Base-by-base conservation (phyloP, 2,329 filamentous ascomycete genomes). In the Aspergillus jensenii region DNA sequence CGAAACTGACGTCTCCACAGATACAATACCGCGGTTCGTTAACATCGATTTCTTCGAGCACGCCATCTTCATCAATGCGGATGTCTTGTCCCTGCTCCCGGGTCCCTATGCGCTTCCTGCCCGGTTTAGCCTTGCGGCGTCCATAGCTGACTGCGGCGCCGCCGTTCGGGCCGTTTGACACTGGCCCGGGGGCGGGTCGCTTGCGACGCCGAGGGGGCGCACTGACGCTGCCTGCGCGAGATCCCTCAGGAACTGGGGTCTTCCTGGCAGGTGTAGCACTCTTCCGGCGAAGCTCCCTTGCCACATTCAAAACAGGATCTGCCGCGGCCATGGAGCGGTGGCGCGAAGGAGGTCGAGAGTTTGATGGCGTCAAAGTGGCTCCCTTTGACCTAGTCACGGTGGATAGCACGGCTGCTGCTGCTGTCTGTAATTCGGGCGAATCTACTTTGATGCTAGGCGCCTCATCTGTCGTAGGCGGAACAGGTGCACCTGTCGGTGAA, bases 11-110 rank as follows among this genome's bases (percentile, higher is more conserved):
- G 64, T 87, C 84, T 40, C 82, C 82, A 65, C 86, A 88, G 43
- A 86, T 70, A 68, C 86, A 88, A 68, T 88, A 88, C n/a, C 82
- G 75, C 15, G 82, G 81, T 71, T 88, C 86, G 56, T 86, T 79
- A 0, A 84, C 82, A 67, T 87, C 84, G 57, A 87, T 82, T 61
- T 80, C 72, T 61, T 79, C 78, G 37, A 78, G 63, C 1, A 79
- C 78, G 1, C 78, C 79, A 52, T 81, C 77, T 59, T 81, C 76
- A 52, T 81, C 79, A 35, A 77, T 74, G 23, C 78, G 76, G 27
- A 75, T 67, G 52, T 76, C 75, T 55, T 74, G 65, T 49, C 63
- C 67, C 50, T 74, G 79, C 57, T 81, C 82, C 45, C 73, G 74
- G 12, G 69, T 62, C 33, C 65, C 66, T 52, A 75, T 62, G 35